A percentile compares a stretch with the other conserved stretches of the same genome.
phyloP scores from a whole-genome alignment of 2,329 filamentous ascomycete species.

The Sporothrix schenckii region DNA sequence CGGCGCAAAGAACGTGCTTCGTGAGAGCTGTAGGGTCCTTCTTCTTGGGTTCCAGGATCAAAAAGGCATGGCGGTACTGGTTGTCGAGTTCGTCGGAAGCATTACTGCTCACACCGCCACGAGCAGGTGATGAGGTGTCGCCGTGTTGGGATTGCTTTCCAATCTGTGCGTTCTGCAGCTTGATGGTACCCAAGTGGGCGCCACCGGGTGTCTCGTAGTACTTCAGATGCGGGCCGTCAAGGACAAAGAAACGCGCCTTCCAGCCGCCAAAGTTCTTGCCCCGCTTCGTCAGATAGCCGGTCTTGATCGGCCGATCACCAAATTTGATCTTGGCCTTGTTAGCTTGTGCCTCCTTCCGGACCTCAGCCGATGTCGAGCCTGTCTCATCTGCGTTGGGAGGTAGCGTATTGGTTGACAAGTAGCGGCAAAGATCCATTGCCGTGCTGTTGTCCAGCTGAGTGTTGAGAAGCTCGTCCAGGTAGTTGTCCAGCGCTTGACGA shows the following conservation, averaged over 20 bases:
- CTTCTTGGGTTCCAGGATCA: slow-evolving; percentile 93
- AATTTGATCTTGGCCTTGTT: slow-evolving; percentile 54
- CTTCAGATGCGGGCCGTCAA: slow-evolving; percentile 67
- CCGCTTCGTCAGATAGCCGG: slow-evolving; percentile 91
- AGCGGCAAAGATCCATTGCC: slow-evolving; percentile 81
- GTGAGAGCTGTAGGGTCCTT: slow-evolving; percentile 88
- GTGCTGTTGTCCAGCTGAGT: slow-evolving; percentile 76
- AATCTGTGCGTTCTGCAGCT: slow-evolving; percentile 86
- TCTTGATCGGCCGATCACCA: slow-evolving; percentile 71
- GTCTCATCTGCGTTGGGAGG: slow-evolving; percentile 64
- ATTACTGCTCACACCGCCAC: slow-evolving; percentile 39
- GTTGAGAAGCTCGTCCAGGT: slow-evolving; percentile 83
- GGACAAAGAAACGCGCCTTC: slow-evolving; percentile 76
- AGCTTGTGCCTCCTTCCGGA: slow-evolving; percentile 40
- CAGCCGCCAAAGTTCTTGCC: slow-evolving; percentile 99
- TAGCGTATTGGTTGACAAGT: slow-evolving; percentile 71
- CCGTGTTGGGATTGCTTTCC: slow-evolving; percentile 80
- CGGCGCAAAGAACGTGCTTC: slow-evolving; percentile 91
- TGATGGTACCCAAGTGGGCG: slow-evolving; percentile 89
- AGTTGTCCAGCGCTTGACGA: slow-evolving; percentile 76
- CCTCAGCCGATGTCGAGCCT: slow-evolving; percentile 44
- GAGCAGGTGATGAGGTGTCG: slow-evolving; percentile 64
- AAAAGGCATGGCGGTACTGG: slow-evolving; percentile 94
- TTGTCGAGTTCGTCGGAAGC: slow-evolving; percentile 78
- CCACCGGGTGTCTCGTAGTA: slow-evolving; percentile 94